Evolutionary conservation across 352 stramenopile species (phyloP), one percentile per base, ranked within the genome.

Genomic region (Blastocystis sp.): DNA sequence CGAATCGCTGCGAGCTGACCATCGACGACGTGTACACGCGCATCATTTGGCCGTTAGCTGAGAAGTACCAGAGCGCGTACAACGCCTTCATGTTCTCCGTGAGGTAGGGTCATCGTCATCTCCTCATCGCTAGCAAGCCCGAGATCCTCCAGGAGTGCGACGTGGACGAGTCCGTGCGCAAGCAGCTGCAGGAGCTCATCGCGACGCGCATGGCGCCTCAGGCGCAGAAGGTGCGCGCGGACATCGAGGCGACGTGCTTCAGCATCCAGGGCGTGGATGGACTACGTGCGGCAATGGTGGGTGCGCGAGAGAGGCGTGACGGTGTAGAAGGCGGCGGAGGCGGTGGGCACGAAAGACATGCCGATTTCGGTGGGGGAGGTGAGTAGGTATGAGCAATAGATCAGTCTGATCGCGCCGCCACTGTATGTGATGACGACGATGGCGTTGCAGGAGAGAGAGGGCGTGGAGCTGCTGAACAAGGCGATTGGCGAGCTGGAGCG

Each of bases 161-260:
- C 60, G 93, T 99, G 51, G 92, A 94, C 19, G 62, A 93, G 12
- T 3, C 51, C 29, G 94, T 96, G 63, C 91, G 95, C 45, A 93
- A 95, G 60, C 93, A 96, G 76, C 92, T 99, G 39, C 97, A 97
- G 91, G 93, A 93, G 24, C 97, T 99, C 92, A 99, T 99, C 91
- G 94, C 96, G 66, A 94, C 97, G 78, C 95, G 96, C 62, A 92
- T 99, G 80, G 98, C 97, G 76, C 96, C 97, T 37, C 97, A 99
- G 93, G 97, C 97, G 21, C 98, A 99, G 91, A 99, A 99, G 93
- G 97, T 99, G 88, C 95, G 98, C 63, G 96, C 96, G 41, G 98
- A 99, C 91, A 98, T 99, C 91, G 97, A 99, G 90, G 96, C 99
- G 70, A 98, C 96, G 51, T 99, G 97, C 94, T 99, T 98, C 92